Evolutionary conservation across 768 basidiomycete species (phyloP), one percentile per base, ranked within the genome.

Genomic region (Hysterangium stoloniferum): DNA sequence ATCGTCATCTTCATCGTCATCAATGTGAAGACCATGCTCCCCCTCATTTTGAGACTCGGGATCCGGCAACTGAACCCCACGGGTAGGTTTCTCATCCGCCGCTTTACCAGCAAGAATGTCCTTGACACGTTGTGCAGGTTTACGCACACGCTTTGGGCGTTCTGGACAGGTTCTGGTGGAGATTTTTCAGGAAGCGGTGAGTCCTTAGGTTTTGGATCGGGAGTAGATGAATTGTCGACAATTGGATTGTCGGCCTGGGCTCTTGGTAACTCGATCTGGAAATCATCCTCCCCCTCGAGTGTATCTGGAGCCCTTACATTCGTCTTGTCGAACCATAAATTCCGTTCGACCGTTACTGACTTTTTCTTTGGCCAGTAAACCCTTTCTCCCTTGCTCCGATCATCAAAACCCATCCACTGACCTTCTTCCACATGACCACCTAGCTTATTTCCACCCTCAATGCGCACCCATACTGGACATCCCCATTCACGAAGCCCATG

Each of bases 351-450:
- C 9, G 8, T 11, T 11, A 41, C n/a, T n/a, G n/a, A n/a, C n/a
- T n/a, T n/a, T n/a, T n/a, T n/a, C n/a, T 41, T 9, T 41, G 38
- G 11, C 38, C 20, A 20, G 38, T 41, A 20, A 20, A 22, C 9
- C 38, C 8, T 8, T 41, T 8, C 8, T 11, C 12, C 12, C 38
- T 12, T 20, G 12, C 8, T 8, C 22, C 12, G 20, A 20, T 20
- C 11, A 24, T 54, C 44, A 20, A 41, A 22, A 27, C 56, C 11
- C 8, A 11, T 41, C 38, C 8, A 41, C 38, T 9, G 49, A 44
- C 45, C 56, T 57, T 29, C 54, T 55, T 44, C 52, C 50, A 40
- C 50, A 52, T 31, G 55, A 60, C 19, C 52, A 53, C 31, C 54
- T 12, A 22, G 20, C 67, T 7, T 58, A 34, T 52, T 33, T 8